Conservation (phyloP, 495 filamentous ascomycete genomes). For the Trichoderma gamsii region DNA sequence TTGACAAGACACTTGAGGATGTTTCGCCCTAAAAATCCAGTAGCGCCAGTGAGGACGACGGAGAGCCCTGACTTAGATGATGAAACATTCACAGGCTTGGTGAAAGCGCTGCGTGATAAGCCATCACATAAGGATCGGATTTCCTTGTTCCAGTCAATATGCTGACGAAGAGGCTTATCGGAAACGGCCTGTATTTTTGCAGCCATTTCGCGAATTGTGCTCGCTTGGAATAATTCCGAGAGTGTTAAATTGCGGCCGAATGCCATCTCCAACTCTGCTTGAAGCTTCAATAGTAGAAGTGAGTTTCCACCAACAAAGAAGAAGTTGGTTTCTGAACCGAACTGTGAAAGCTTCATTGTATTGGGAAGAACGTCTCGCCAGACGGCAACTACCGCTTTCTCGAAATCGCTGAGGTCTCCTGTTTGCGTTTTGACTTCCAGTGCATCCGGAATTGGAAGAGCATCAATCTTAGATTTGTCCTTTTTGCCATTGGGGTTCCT, state of each 20-base stretch:
- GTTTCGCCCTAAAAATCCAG: slow-evolving; percentile 25
- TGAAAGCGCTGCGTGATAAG: too few relatives aligned
- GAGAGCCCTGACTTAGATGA: background rate
- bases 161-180: background rate
- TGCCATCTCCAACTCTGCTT: slow-evolving; percentile 16
- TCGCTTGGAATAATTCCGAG: slow-evolving; percentile 25
- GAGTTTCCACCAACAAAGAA: slow-evolving; percentile 38
- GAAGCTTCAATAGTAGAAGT: slow-evolving; percentile 29
- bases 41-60: slow-evolving; percentile 30
- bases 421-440: background rate
- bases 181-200: slow-evolving; percentile 17
- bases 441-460: slow-evolving; percentile 26
- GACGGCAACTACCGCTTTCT: background rate
- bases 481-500: slow-evolving; percentile 37
- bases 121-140: background rate
- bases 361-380: slow-evolving; percentile 17
- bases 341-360: slow-evolving; percentile 15
- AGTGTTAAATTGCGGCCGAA: slow-evolving; percentile 20
- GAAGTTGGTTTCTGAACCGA: slow-evolving; percentile 25
- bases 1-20: slow-evolving; percentile 21
- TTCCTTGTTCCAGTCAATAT: slow-evolving; percentile 27
- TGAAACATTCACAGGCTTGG: background rate
- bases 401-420: background rate
- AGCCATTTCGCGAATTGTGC: slow-evolving; percentile 29
- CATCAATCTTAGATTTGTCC: slow-evolving; percentile 33